Evolutionary conservation across 345 rosid species (phyloP).

Genomic region (Melaleuca alternifolia): DNA sequence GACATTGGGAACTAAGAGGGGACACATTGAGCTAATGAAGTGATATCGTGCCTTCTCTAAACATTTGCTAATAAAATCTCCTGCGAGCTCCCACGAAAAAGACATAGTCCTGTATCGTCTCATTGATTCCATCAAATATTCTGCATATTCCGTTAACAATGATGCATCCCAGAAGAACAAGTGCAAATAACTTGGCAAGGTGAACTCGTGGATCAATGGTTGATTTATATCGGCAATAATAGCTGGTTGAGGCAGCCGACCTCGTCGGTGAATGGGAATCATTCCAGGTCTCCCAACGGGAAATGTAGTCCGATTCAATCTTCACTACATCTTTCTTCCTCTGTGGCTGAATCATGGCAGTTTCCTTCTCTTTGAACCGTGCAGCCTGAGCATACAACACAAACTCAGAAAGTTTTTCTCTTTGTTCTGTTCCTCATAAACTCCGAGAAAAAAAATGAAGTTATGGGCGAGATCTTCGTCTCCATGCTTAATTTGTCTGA

Average conservation of each 20-base stretch:
- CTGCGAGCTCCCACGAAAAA: background rate
- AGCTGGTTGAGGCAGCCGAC: background rate
- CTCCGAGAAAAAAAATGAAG: background rate
- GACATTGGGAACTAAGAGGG: background rate
- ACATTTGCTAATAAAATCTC: background rate
- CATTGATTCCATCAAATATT: background rate
- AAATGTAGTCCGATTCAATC: background rate
- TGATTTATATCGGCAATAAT: fast-evolving
- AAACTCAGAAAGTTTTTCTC: background rate
- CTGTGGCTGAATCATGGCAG: background rate
- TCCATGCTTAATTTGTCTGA: background rate
- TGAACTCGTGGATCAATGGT: background rate
- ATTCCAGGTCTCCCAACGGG: background rate
- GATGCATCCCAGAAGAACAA: background rate
- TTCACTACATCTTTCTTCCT: background rate
- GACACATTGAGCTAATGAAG: background rate
- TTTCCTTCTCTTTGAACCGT: background rate
- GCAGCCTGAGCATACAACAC: background rate
- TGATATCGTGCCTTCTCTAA: background rate
- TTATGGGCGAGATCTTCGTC: background rate
- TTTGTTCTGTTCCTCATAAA: background rate
- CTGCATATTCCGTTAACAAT: background rate
- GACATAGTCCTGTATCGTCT: background rate
- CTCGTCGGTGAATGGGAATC: background rate
- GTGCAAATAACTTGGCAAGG: background rate